phyloP scores from a whole-genome alignment of 768 basidiomycete species.

The Lentinula raphanica region DNA sequence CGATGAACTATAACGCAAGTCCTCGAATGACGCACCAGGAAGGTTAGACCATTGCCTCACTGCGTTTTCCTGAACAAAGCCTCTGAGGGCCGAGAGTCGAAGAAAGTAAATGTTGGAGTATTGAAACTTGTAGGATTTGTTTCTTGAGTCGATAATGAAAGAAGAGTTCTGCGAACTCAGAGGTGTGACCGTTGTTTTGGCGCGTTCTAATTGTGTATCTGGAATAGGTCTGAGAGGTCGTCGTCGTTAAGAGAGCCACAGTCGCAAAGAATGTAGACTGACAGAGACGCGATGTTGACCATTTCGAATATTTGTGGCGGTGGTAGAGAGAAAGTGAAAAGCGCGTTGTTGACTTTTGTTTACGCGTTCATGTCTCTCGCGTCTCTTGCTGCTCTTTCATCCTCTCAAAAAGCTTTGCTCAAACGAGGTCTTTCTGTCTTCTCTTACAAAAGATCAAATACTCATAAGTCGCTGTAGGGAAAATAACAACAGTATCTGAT shows the following conservation, averaged over 20 bases:
- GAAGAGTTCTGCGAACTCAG: slow-evolving; percentile 33
- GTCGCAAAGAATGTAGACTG: neutral
- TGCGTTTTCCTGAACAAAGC: slow-evolving; percentile 36
- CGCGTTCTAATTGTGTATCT: slow-evolving; percentile 19
- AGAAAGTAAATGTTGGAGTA: slow-evolving; percentile 56
- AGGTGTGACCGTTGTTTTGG: slow-evolving; percentile 34
- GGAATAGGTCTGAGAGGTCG: neutral
- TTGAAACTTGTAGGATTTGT: slow-evolving; percentile 50
- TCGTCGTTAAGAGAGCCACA: neutral
- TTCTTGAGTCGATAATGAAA: slow-evolving; percentile 35
- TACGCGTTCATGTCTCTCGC: slow-evolving; percentile 9
- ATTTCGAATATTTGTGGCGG: neutral
- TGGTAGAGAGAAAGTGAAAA: neutral
- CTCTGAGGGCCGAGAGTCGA: slow-evolving; percentile 36
- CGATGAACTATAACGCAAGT: neutral
- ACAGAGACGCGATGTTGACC: neutral
- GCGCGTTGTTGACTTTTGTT: slow-evolving; percentile 1
- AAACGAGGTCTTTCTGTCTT: slow-evolving; percentile 27
- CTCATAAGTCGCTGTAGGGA: slow-evolving; percentile 30
- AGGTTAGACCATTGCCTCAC: slow-evolving; percentile 34
- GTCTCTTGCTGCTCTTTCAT: slow-evolving; percentile 19
- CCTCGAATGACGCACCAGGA: slow-evolving; percentile 26
- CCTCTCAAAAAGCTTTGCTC: slow-evolving; percentile 27
- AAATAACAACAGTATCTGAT: slow-evolving; percentile 42
- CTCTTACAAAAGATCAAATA: neutral